Conservation (phyloP, 2,329 filamentous ascomycete species). For the Claviceps cyperi region DNA sequence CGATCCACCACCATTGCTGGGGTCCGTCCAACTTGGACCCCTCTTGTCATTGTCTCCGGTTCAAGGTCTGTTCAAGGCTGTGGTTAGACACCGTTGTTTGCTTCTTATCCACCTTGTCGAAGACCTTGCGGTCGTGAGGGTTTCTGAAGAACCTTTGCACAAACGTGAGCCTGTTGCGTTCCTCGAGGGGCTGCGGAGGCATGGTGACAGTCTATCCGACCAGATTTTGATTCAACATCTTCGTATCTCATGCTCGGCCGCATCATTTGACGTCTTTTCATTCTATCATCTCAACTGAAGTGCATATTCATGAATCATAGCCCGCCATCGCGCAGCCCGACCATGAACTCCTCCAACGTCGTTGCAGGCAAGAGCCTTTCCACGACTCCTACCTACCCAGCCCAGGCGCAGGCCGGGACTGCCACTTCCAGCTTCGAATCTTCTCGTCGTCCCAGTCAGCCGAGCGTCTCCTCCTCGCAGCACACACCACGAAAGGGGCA, state of each 20-base stretch:
- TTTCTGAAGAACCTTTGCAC: not conserved
- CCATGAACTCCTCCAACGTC: conserved; percentile 21
- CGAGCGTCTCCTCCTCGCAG: conserved; percentile 17
- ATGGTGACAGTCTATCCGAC: not conserved
- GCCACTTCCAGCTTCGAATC: conserved; percentile 34
- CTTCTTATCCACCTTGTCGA: not conserved
- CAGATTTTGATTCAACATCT: not conserved
- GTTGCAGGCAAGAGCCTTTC: conserved; percentile 37
- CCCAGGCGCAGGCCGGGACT: conserved; percentile 26
- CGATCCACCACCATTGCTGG: conserved; percentile 7
- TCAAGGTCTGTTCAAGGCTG: not conserved
- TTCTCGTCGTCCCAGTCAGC: conserved; percentile 30
- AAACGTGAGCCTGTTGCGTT: not conserved
- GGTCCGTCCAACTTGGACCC: conserved; percentile 8
- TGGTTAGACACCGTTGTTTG: not conserved
- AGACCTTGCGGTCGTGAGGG: not conserved
- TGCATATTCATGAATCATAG: not conserved
- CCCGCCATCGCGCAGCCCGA: conserved; percentile 5
- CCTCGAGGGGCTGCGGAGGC: not conserved
- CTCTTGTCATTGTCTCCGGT: conserved; percentile 1
- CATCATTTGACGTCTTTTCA: not conserved
- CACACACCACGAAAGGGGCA: conserved; percentile 59
- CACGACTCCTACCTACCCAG: conserved; percentile 25
- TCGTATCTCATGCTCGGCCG: not conserved
- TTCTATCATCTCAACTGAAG: not conserved